These are phyloP conservation scores for Xylaria grammica DNA, from an alignment of 495 filamentous ascomycete genomes.

Conservation along the genomic window DNA sequence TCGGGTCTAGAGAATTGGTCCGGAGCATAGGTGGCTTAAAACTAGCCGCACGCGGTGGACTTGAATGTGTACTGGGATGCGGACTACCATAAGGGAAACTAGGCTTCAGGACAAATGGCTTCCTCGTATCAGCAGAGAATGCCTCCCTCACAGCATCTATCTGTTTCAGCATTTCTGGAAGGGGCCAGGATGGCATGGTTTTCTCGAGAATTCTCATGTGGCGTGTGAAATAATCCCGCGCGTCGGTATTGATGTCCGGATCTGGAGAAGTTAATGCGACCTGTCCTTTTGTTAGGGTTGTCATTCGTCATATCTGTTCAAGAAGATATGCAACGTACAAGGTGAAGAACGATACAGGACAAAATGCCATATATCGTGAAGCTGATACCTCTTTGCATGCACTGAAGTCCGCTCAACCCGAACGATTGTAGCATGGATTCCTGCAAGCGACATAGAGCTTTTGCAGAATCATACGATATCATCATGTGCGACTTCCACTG, in stretches of 20 bases:
- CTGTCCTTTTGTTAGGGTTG: slow-evolving; percentile 49
- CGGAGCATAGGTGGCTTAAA: slow-evolving; percentile 48
- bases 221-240: slow-evolving; percentile 87
- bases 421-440: slow-evolving; percentile 81
- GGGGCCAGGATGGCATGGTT: slow-evolving; percentile 83
- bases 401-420: slow-evolving; percentile 80
- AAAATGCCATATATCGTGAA: slow-evolving; percentile 93
- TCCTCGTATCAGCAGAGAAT: slow-evolving; percentile 85
- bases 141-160: slow-evolving; percentile 89
- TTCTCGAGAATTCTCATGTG: slow-evolving; percentile 96
- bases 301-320: slow-evolving; percentile 16
- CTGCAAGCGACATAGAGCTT: slow-evolving; percentile 87
- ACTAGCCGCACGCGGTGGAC: slow-evolving; percentile 60
- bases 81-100: slow-evolving; percentile 90
- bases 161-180: slow-evolving; percentile 90
- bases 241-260: slow-evolving; percentile 82
- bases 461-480: slow-evolving; percentile 85
- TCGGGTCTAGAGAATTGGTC: slow-evolving; percentile 48
- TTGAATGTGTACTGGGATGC: slow-evolving; percentile 61
- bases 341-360: slow-evolving; percentile 92
- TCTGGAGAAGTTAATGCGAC: slow-evolving; percentile 94
- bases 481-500: slow-evolving; percentile 89
- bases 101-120: slow-evolving; percentile 86
- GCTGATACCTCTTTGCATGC: slow-evolving; percentile 94
- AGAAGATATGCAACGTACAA: slow-evolving; percentile 64